Percentiles rank a stretch among this genome's conserved stretches.
Conservation (phyloP, 345 rosid genomes). For the Cardiospermum halicacabum region DNA sequence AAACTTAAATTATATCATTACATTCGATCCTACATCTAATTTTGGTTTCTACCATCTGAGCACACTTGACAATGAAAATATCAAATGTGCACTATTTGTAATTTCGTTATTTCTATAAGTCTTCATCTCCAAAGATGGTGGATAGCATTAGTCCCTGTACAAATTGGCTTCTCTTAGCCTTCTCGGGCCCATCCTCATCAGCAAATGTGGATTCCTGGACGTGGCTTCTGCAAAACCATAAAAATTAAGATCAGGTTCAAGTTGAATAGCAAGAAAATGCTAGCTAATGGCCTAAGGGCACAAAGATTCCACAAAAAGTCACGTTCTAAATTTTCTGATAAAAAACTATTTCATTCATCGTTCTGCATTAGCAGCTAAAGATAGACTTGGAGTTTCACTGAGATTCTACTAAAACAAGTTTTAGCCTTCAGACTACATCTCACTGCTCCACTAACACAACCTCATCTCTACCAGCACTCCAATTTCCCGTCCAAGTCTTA, state of each 20-base stretch:
- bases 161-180: conserved; percentile 55
- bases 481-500: not conserved
- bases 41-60: conserved; percentile 1
- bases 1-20: not conserved
- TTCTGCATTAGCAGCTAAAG: not conserved
- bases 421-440: not conserved
- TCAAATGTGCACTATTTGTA: not conserved
- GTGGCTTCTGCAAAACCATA: conserved; percentile 29
- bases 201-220: conserved; percentile 33
- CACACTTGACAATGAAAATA: not conserved
- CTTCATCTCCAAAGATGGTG: conserved; percentile 39
- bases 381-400: not conserved
- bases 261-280: not conserved
- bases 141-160: conserved; percentile 63
- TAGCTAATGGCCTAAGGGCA: not conserved
- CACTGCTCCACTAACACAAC: not conserved
- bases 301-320: not conserved
- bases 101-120: conserved; percentile 28
- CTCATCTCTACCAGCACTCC: not conserved
- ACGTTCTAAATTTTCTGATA: not conserved
- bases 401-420: not conserved
- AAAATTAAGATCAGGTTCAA: not conserved
- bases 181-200: conserved; percentile 48
- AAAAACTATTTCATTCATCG: not conserved
- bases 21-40: conserved; percentile 12